Evolutionary conservation across 164 flowering plant species (phyloP).

Genomic region (Piper longum): DNA sequence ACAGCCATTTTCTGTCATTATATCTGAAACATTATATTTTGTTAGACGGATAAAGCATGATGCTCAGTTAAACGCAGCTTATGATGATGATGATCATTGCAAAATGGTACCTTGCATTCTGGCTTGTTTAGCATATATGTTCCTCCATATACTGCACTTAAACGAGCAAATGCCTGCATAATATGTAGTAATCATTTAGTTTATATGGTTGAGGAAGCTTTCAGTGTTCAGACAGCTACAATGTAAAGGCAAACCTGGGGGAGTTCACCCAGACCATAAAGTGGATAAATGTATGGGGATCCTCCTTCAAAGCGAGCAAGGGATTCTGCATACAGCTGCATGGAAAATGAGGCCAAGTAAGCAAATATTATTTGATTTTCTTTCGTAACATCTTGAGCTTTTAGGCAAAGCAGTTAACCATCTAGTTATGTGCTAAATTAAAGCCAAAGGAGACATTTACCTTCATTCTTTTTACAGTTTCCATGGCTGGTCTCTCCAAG

Average conservation of each 20-base stretch:
- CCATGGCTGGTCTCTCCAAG: constrained; percentile 74
- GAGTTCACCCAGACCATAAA: constrained; percentile 86
- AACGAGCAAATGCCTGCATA: constrained; percentile 85
- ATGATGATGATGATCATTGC: neutral
- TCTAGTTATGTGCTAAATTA: neutral
- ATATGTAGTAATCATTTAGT: constrained; percentile 3
- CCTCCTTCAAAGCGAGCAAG: constrained; percentile 91
- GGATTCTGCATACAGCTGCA: constrained; percentile 85
- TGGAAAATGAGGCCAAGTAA: neutral
- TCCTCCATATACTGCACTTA: constrained; percentile 97
- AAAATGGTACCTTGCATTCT: constrained; percentile 54
- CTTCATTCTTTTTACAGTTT: constrained; percentile 79
- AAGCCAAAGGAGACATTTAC: constrained; percentile 17
- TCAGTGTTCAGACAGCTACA: neutral
- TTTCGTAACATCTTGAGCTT: neutral
- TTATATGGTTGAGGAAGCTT: neutral
- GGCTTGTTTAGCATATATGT: constrained; percentile 99
- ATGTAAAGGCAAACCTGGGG: constrained; percentile 55
- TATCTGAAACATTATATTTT: too few relatives aligned
- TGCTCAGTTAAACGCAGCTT: too few relatives aligned
- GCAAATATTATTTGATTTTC: neutral
- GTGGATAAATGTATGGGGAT: constrained; percentile 90
- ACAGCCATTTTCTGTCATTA: too few relatives aligned
- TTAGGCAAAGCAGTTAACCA: too few relatives aligned
- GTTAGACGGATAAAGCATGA: too few relatives aligned